Conservation (phyloP, 768 basidiomycete genomes). For the Podaxis sp. region DNA sequence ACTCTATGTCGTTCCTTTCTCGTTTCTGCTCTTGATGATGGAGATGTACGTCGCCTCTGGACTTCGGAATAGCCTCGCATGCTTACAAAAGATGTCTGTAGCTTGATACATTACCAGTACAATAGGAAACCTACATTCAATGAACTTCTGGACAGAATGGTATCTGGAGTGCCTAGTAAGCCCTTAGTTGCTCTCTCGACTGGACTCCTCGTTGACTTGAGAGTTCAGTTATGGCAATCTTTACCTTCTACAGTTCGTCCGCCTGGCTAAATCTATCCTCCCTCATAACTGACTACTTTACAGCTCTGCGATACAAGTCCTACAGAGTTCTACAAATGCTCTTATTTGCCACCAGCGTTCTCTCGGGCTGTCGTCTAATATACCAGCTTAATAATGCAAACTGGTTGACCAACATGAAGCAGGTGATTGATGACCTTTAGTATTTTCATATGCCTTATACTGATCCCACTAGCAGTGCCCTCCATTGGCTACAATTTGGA, state of each 20-base stretch:
- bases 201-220: constrained; percentile 7
- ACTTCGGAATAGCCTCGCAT: constrained; percentile 1
- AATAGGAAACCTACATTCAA: constrained; percentile 53
- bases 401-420: constrained; percentile 72
- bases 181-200: constrained; percentile 13
- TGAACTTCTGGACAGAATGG: constrained; percentile 55
- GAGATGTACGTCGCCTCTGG: constrained; percentile 62
- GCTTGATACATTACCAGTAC: constrained; percentile 80
- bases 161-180: constrained; percentile 73
- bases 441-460: not conserved
- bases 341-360: constrained; percentile 58
- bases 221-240: constrained; percentile 62
- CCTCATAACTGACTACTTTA: not conserved
- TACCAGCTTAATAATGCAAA: constrained; percentile 69
- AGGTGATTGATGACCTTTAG: constrained; percentile 42
- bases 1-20: constrained; percentile 69
- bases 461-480: constrained; percentile 52
- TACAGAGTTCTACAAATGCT: constrained; percentile 50
- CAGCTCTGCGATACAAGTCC: constrained; percentile 68
- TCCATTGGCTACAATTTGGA: constrained; percentile 76
- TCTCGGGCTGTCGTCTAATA: constrained; percentile 64
- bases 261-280: not conserved
- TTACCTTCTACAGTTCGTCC: constrained; percentile 73
- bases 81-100: constrained; percentile 27
- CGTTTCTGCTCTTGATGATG: constrained; percentile 77